Evolutionary conservation across 2,329 filamentous ascomycete genomes (phyloP).

Genomic region (Remersonia thermophila): DNA sequence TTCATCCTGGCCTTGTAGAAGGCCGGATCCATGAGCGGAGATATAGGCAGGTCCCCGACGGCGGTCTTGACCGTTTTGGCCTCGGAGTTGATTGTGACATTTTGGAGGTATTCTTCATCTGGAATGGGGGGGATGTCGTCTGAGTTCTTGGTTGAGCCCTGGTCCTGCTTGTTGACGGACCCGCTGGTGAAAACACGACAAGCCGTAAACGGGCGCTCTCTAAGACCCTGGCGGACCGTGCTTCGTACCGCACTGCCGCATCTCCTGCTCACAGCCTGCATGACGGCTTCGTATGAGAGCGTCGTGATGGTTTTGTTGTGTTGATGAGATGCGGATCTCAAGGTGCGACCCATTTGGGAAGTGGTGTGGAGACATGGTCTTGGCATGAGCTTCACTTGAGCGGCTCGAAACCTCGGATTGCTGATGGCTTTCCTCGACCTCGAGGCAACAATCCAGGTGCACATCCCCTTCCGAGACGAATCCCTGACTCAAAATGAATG

Average conservation of each 20-base stretch:
- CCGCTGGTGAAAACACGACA: not conserved
- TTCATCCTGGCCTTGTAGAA: conserved; percentile 34
- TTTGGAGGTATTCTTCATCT: conserved; percentile 1
- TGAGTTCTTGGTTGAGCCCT: not conserved
- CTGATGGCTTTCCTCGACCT: no score
- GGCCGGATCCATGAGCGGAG: conserved; percentile 40
- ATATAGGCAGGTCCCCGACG: conserved; percentile 37
- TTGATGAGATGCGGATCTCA: not conserved
- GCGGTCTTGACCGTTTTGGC: conserved; percentile 34
- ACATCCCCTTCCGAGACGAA: no score
- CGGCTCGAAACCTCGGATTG: no score
- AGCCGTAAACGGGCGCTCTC: not conserved
- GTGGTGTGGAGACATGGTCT: not conserved
- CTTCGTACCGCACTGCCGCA: not conserved
- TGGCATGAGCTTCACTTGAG: no score
- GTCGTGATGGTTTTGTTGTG: not conserved
- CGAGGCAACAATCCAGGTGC: no score
- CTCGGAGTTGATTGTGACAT: conserved; percentile 23
- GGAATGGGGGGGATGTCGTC: not conserved
- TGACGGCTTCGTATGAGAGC: not conserved
- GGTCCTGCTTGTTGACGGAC: conserved; percentile 14
- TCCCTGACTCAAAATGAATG: no score
- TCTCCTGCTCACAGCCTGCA: not conserved
- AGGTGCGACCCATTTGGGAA: no score
- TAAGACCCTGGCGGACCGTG: not conserved